Evolutionary conservation across 106 monocot genomes (phyloP), one percentile per base, ranked within the genome.

Genomic region (Dioscorea zingiberensis): DNA sequence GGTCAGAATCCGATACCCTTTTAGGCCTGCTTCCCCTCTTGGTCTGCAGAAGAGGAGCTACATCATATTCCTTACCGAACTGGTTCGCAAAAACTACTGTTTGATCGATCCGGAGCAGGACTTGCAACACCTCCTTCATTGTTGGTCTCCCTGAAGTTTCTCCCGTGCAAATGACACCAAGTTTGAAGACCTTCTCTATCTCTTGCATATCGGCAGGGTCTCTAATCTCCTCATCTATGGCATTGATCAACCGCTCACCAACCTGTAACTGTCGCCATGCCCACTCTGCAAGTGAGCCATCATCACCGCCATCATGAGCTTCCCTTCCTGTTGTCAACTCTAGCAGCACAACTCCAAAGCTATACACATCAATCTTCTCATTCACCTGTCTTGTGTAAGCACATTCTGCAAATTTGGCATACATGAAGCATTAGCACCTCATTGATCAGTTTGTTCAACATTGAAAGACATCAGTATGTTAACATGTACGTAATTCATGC

Each of bases 351-450:
- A 79, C 79, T 4, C 79, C 79, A 44, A 79, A 79, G 48, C 68
- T 63, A 47, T 73, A 79, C 6, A 73, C 79, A 47, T 79, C 79
- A 2, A 69, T 38, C 74, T 79, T 79, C 69, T 79, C 79, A 17
- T 45, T 74, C 30, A 69, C 69, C 23, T 59, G 69, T 14, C 44
- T 62, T 5, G 64, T 22, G 63, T 69, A 73, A 3, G 25, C 69
- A 23, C 28, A 69, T 48, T 74, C 73, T 74, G 54, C 17, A 63
- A 22, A 13, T 51, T 19, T 4, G 4, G 4, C 1, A 51, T 51
- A 13, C 18, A 51, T 2, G 11, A 17, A 61, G 38, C 27, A 13
- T 51, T 19, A 51, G 15, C 2, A 58, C 44, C 22, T 23, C 2
- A 3, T 4, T 53, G 21, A 38, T 10, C 10, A 38, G n/a, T n/a